These are phyloP conservation scores for Fusarium nygamai DNA, from an alignment of 2,329 filamentous ascomycete genomes.

Conservation along the genomic window DNA sequence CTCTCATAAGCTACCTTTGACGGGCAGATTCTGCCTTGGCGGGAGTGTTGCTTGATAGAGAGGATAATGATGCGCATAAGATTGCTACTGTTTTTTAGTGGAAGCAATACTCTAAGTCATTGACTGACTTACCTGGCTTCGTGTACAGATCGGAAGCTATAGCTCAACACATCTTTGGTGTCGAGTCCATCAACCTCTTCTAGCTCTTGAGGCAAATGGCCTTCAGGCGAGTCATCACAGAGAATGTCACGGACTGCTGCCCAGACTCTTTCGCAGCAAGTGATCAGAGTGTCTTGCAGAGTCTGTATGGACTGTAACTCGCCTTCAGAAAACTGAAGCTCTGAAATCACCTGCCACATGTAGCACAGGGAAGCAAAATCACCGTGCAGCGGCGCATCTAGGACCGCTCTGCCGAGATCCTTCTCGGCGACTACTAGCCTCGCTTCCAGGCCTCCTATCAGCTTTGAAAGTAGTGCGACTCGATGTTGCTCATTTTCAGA, in stretches of 20 bases:
- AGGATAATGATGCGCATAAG: constrained; percentile 72
- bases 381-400: constrained; percentile 74
- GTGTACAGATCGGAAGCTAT: constrained; percentile 93
- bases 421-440: constrained; percentile 71
- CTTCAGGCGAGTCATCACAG: constrained; percentile 95
- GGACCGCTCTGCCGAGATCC: constrained; percentile 73
- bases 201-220: constrained; percentile 81
- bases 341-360: constrained; percentile 62
- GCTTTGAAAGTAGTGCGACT: constrained; percentile 62
- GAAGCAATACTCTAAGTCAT: constrained; percentile 8
- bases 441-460: constrained; percentile 70
- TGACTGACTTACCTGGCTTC: constrained; percentile 76
- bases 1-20: constrained; percentile 65
- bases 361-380: constrained; percentile 73
- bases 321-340: constrained; percentile 50
- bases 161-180: constrained; percentile 91
- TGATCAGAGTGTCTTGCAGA: constrained; percentile 66
- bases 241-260: constrained; percentile 77
- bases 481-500: constrained; percentile 55
- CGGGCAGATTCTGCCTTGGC: constrained; percentile 57
- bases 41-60: constrained; percentile 60
- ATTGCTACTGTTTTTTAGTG: constrained; percentile 62
- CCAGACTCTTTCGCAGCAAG: constrained; percentile 78
- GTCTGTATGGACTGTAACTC: constrained; percentile 50
- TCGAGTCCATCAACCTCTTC: constrained; percentile 76